A percentile compares a stretch with the other conserved stretches of the same genome.
phyloP scores from a whole-genome alignment of 2,329 filamentous ascomycete species.

The Claviceps arundinis region DNA sequence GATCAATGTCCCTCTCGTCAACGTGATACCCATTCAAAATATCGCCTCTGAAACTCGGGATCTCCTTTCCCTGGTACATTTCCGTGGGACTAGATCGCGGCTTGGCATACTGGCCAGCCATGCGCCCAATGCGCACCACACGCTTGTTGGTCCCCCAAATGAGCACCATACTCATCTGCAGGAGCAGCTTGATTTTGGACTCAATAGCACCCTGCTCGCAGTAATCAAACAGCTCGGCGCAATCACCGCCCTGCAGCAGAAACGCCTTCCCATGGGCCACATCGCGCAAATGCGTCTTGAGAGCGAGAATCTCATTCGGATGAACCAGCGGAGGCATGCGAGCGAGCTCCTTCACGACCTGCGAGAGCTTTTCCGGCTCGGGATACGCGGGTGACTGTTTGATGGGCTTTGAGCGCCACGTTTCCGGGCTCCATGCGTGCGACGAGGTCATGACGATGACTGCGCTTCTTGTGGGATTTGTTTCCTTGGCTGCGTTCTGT shows the following conservation, averaged over 20 bases:
- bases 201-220: slow-evolving; percentile 83
- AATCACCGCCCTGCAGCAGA: slow-evolving; percentile 90
- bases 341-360: slow-evolving; percentile 50
- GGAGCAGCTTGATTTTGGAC: slow-evolving; percentile 87
- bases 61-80: slow-evolving; percentile 61
- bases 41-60: slow-evolving; percentile 86
- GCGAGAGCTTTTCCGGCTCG: slow-evolving; percentile 43
- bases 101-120: slow-evolving; percentile 97
- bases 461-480: background rate
- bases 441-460: background rate
- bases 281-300: slow-evolving; percentile 68
- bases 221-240: slow-evolving; percentile 94
- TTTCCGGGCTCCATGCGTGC: slow-evolving; percentile 43
- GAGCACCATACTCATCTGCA: slow-evolving; percentile 93
- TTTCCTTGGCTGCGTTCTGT: background rate
- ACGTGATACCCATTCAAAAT: slow-evolving; percentile 82
- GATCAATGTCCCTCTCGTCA: slow-evolving; percentile 68
- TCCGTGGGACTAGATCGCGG: slow-evolving; percentile 83
- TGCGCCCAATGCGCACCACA: slow-evolving; percentile 86
- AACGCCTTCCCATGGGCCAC: slow-evolving; percentile 87
- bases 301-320: slow-evolving; percentile 62
- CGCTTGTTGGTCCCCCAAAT: slow-evolving; percentile 76
- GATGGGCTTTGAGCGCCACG: slow-evolving; percentile 68
- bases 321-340: slow-evolving; percentile 67
- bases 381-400: slow-evolving; percentile 63